Base-by-base conservation (phyloP, 2,329 filamentous ascomycete genomes). In the Sporothrix protearum region DNA sequence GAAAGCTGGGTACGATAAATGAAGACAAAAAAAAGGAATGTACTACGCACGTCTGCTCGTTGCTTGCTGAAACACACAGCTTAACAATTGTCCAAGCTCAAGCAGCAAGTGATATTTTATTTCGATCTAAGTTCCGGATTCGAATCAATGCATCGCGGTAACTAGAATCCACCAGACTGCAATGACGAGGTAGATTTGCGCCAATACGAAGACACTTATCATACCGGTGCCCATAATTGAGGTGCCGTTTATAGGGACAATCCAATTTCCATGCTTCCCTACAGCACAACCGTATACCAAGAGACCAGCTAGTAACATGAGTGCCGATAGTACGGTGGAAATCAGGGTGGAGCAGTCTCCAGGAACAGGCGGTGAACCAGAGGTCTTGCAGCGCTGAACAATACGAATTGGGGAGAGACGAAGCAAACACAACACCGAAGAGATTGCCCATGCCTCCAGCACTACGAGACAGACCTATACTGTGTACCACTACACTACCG, bases 131-230 rank as follows among this genome's bases (percentile, higher is more conserved):
- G 39, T 25, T 64, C 33, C 63, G 63, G 25, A 67, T 49, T 45
- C 33, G 28, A n/a, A n/a, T n/a, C n/a, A n/a, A n/a, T 6, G 19
- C 36, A 28, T 45, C 63, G 2, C 39, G 39, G 2, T 4, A 8
- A 19, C 28, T 10, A 67, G 22, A 4, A 67, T 49, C 42, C 36
- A 51, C 12, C 12, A 22, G 2, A 42, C 39, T 6, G 2, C 83
- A 74, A 86, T 88, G 14, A 90, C 85, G n/a, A 90, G 81, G 75
- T 91, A 91, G 51, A 78, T 79, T 7, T 74, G 77, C 36, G 80
- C 75, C n/a, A 78, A 77, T 61, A 80, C 72, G 70, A 78, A 78
- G 4, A 78, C 66, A 45, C 77, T 76, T 61, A 79, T 77, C 28
- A 78, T 76, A 45, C 79, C 78, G 25, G 77, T 74, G 1, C 78